Percentiles rank a stretch among this genome's conserved stretches.
Evolutionary conservation across 768 basidiomycete species (phyloP).

Genomic region (Termitomyces sp.): DNA sequence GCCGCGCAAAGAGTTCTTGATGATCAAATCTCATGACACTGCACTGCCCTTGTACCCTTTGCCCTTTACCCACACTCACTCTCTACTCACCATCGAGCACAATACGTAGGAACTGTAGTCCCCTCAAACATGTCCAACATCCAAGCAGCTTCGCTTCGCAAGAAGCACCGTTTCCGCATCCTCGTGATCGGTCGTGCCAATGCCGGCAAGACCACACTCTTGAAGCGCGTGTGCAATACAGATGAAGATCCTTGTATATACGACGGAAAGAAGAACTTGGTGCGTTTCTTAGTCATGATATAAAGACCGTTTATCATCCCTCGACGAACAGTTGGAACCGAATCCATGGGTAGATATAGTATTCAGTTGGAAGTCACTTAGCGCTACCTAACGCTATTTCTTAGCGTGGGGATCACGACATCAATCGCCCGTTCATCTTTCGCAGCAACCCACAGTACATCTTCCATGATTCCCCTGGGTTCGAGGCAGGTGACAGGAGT

Average conservation of each 20-base stretch:
- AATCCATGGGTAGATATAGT: background rate
- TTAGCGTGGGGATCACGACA: background rate
- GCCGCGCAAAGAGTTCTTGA: too few species aligned
- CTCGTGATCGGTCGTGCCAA: constrained; percentile 9
- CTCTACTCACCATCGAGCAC: too few species aligned
- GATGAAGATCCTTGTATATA: constrained; percentile 1
- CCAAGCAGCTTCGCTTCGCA: background rate
- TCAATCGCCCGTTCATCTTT: background rate
- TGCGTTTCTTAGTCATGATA: background rate
- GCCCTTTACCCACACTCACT: background rate
- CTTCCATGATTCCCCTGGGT: background rate
- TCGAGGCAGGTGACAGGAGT: background rate
- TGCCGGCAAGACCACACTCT: constrained; percentile 5
- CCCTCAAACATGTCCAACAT: background rate
- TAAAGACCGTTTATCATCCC: background rate
- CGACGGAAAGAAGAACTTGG: background rate
- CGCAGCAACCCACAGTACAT: background rate
- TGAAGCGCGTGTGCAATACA: constrained; percentile 1
- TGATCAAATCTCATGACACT: background rate
- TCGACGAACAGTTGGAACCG: background rate
- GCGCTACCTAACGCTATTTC: background rate
- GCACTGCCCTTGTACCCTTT: background rate
- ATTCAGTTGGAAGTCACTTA: background rate
- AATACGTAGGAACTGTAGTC: background rate
- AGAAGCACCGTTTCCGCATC: constrained; percentile 3